phyloP scores from a whole-genome alignment of 2,329 filamentous ascomycete genomes.

The Colletotrichum sp. region DNA sequence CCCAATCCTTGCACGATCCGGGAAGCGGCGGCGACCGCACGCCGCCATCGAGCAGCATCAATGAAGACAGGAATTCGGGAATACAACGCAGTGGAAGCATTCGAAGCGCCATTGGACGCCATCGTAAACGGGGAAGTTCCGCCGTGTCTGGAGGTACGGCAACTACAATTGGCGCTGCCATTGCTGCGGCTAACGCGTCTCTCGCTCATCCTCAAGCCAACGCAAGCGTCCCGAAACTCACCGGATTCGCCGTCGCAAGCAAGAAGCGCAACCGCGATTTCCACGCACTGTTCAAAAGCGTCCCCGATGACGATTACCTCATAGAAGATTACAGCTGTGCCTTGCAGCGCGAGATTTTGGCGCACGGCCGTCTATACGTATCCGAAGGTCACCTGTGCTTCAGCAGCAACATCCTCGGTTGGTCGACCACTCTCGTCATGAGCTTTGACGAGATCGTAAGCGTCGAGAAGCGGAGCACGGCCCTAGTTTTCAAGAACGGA shows the following conservation, averaged over 20 bases:
- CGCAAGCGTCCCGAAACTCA: conserved; percentile 74
- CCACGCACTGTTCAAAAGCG: conserved; percentile 91
- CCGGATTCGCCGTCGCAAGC: conserved; percentile 94
- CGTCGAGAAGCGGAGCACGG: conserved; percentile 95
- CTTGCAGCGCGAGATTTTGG: conserved; percentile 90
- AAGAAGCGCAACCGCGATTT: conserved; percentile 97
- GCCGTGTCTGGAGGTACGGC: conserved; percentile 67
- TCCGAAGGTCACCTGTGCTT: conserved; percentile 98
- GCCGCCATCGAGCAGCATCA: conserved; percentile 68
- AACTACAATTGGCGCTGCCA: conserved; percentile 73
- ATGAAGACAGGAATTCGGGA: conserved; percentile 63
- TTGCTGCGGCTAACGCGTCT: conserved; percentile 71
- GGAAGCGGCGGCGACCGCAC: conserved; percentile 62
- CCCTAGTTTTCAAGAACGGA: conserved; percentile 94
- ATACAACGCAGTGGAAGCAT: conserved; percentile 71
- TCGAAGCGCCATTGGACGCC: conserved; percentile 62
- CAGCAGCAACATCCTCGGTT: conserved; percentile 97
- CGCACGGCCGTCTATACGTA: conserved; percentile 92
- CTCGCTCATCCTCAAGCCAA: conserved; percentile 67
- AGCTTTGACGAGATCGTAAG: conserved; percentile 98
- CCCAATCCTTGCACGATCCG: conserved; percentile 58
- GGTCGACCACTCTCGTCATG: conserved; percentile 97
- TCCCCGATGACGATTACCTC: conserved; percentile 96
- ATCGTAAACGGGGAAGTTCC: conserved; percentile 85
- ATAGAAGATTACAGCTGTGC: conserved; percentile 99